A percentile compares a stretch with the other conserved stretches of the same genome.
Evolutionary conservation across 495 filamentous ascomycete species (phyloP).

Genomic region (Barbatosphaeria neglecta): DNA sequence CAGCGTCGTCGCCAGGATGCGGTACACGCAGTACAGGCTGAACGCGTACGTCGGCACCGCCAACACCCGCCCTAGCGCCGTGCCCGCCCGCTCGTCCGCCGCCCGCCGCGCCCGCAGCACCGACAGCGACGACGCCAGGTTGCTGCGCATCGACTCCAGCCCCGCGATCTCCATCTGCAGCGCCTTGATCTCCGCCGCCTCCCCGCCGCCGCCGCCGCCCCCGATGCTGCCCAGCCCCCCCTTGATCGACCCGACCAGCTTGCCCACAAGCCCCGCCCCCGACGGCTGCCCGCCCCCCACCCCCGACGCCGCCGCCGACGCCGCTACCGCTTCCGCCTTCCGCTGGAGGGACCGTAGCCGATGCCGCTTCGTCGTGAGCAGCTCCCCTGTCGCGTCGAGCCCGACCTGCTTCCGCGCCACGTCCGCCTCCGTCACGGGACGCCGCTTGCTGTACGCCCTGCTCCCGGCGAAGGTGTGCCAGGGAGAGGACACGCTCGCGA

Average conservation of each 20-base stretch:
- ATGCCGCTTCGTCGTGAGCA: slow-evolving; percentile 57
- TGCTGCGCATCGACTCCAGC: slow-evolving; percentile 60
- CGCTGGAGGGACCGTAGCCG: slow-evolving; percentile 54
- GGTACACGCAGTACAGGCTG: slow-evolving; percentile 65
- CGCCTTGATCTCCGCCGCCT: slow-evolving; percentile 50
- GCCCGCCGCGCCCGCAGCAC: slow-evolving; percentile 45
- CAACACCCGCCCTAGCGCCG: slow-evolving; percentile 47
- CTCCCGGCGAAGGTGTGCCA: slow-evolving; percentile 68
- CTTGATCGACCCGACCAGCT: slow-evolving; percentile 45
- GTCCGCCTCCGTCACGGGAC: slow-evolving; percentile 56
- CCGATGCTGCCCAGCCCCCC: too few relatives aligned
- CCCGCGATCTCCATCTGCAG: slow-evolving; percentile 68
- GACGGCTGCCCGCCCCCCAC: slow-evolving; percentile 7
- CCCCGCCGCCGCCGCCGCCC: slow-evolving; percentile 40
- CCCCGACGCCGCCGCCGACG: slow-evolving; percentile 5
- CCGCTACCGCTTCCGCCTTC: slow-evolving; percentile 32
- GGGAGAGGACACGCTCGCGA: slow-evolving; percentile 66
- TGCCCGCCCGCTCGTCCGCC: slow-evolving; percentile 50
- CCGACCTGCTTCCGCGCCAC: slow-evolving; percentile 62
- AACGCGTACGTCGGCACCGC: slow-evolving; percentile 51
- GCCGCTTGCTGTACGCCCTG: slow-evolving; percentile 18
- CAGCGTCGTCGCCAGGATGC: slow-evolving; percentile 54
- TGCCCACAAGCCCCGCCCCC: slow-evolving; percentile 49
- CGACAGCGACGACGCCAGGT: slow-evolving; percentile 48
- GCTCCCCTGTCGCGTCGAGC: slow-evolving; percentile 60